Base-by-base conservation (phyloP, 2,329 filamentous ascomycete species). In the Fusarium sp. region DNA sequence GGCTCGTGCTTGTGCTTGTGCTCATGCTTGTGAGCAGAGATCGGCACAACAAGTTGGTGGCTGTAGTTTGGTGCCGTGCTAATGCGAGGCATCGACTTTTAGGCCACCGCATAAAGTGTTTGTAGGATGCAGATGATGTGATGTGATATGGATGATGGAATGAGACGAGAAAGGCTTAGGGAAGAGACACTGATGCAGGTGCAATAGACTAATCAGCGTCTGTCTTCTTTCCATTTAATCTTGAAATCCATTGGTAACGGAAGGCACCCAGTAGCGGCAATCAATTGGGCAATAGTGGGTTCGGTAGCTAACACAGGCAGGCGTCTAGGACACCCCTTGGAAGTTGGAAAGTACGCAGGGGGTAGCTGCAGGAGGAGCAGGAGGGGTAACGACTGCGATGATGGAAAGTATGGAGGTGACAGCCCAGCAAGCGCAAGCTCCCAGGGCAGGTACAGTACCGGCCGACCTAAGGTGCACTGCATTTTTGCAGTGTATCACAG, bases 1-100 rank as follows among this genome's bases (percentile, higher is more conserved):
- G 62, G 62, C 67, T 68, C 58, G 66, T 69, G 65, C 59, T 56
- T 25, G 52, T 48, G 52, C 66, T 44, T 50, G 61, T 66, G 62
- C 31, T 45, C 39, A 54, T 64, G 59, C 54, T 65, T 34, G 55
- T 55, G 37, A 65, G 44, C 43, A 56, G 41, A 65, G 59, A 59
- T 65, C 48, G 58, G 12, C 58, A 55, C 41, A 43, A 19, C 58
- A 61, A 43, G 37, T 49, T 39, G 26, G 25, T 14, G 18, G 46
- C 16, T 42, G 31, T 41, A 42, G 54, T 26, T 34, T 50, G 42
- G 58, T 21, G 30, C 57, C 37, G 49, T 64, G 46, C 55, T 58
- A 65, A 70, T 65, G 67, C 59, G 31, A 65, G 46, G 58, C 67
- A 71, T 70, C 53, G 26, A 21, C 25, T 62, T 62, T 48, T 55